Evolutionary conservation across 768 basidiomycete species (phyloP), one percentile per base, ranked within the genome.

Genomic region (Auriculariales sp.): DNA sequence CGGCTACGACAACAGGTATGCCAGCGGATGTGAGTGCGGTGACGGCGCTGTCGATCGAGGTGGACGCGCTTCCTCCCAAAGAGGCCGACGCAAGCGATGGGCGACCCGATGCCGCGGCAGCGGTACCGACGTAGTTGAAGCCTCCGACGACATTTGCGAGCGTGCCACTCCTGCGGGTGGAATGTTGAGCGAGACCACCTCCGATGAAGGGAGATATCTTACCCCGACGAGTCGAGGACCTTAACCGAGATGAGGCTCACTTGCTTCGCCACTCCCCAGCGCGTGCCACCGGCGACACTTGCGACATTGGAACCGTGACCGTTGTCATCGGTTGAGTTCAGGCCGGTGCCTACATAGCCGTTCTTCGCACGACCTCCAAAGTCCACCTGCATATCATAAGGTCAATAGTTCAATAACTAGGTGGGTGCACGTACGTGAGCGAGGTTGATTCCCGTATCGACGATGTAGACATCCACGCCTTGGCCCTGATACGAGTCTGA

Each of bases 301-400:
- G 59, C 53, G 44, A 50, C 55, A 54, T 69, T 68, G 29, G 71
- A 70, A 22, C 70, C 71, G 51, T 71, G 70, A 17, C 69, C 70
- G 15, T 44, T 19, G 19, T 44, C 39, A 25, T 44, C 70, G 35
- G 58, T 58, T n/a, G n/a, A n/a, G 29, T 56, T 39, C 52, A 53
- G 53, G 27, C 42, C 52, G 31, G 14, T 44, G 39, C 39, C 22
- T 7, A 25, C 39, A 19, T 22, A 44, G 6, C 39, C 71, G 66
- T 66, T 70, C 14, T 49, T 53, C 14, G 70, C 71, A 31, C 71
- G 69, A 3, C 68, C 70, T 50, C 60, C 67, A 49, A 73, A 73
- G 50, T 68, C 56, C 15, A 36, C 47, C 68, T 69, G 53, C n/a
- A 46, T 32, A 29, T 11, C 10, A 27, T 28, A 44, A 5, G 15